Evolutionary conservation across 2,329 filamentous ascomycete species (phyloP), one percentile per base, ranked within the genome.

Genomic region (Penicillium italicum): DNA sequence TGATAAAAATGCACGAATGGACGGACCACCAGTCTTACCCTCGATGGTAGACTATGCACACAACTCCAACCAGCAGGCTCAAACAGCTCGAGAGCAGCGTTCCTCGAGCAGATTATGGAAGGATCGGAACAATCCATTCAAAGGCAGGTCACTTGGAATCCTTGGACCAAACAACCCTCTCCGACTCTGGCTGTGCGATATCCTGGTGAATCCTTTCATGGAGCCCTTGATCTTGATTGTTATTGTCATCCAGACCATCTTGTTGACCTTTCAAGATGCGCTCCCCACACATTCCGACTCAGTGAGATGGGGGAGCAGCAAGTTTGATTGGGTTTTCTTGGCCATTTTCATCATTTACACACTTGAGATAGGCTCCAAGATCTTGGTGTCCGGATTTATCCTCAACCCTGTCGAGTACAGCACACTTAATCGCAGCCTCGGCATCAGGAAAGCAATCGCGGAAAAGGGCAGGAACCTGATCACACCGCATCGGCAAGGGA

Each of bases 331-430:
- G 80, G 85, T 87, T 24, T 83, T 97, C 55, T 80, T 97, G 42
- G 85, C 74, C 2, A 84, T 99, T 6, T 99, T 99, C 72, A 79
- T 88, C 55, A 83, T 99, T 47, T 99, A 97, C 71, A 96, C 92
- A 0, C 67, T 95, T 22, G 95, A 99, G 73, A 82, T 95, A 34
- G 77, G 88, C 53, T 85, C 90, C 58, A 88, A 92, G 53, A 87
- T 92, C 40, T 87, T 99, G 57, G 95, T 99, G 0, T 99, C 94
- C 0, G 95, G 94, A 0, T 89, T 99, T 65, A 80, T 99, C 31
- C 79, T 96, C 62, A 99, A 99, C 69, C 89, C 94, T 1, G 79
- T 85, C 9, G 92, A 97, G 69, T 97, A 97, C 73, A 96, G 90
- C 73, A 95, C 91, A 5, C 89, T 95, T 59, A 89, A 95, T 72